These are phyloP conservation scores for Kwoniella mangroviensis DNA, from an alignment of 768 basidiomycete genomes.

Conservation along the genomic window DNA sequence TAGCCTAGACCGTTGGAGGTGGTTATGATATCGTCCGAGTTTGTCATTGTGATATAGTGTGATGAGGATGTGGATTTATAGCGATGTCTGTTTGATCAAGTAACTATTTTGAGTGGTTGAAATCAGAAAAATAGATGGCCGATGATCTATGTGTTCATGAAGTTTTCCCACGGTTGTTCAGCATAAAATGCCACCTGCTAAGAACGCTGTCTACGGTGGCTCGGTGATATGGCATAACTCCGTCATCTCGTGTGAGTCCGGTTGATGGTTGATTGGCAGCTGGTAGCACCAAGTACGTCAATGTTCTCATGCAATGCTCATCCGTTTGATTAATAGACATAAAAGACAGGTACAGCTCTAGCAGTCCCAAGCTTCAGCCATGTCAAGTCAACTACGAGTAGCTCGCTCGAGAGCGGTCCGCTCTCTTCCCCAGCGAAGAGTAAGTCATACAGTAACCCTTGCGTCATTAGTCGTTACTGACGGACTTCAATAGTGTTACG, in stretches of 20 bases:
- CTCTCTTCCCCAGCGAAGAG: conserved; percentile 32
- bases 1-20: conserved; percentile 26
- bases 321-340: neutral
- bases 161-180: conserved; percentile 9
- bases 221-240: conserved; percentile 12
- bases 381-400: conserved; percentile 36
- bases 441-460: conserved; percentile 14
- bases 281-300: neutral
- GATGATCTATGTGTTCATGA: neutral
- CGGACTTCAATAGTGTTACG: conserved; percentile 27
- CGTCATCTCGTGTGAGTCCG: conserved; percentile 10
- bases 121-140: no score
- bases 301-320: neutral
- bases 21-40: conserved; percentile 18
- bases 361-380: conserved; percentile 1
- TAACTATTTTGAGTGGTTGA: no score
- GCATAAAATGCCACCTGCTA: neutral
- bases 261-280: neutral
- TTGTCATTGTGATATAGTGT: conserved; percentile 1
- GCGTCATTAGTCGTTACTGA: neutral
- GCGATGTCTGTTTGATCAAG: no score
- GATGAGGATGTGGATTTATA: no score
- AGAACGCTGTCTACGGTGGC: neutral
- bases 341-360: neutral
- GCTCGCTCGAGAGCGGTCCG: conserved; percentile 30